These are phyloP conservation scores for Colletotrichum lentis DNA, from an alignment of 2,329 filamentous ascomycete genomes.

Conservation along the genomic window DNA sequence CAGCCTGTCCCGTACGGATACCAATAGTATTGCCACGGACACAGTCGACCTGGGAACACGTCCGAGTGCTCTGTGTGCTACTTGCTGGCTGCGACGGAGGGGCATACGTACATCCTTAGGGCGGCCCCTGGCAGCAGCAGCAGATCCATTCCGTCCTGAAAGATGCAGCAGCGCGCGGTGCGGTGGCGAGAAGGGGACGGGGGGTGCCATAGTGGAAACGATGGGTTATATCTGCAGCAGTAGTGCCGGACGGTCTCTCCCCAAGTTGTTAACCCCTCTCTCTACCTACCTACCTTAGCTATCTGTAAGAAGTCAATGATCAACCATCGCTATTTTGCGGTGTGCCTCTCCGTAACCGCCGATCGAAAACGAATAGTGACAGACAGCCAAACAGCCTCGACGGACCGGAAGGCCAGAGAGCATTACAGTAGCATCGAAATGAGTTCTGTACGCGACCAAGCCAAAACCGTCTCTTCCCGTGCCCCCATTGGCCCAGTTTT, in stretches of 20 bases:
- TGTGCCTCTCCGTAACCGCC: neutral
- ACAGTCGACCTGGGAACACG: conserved; percentile 1
- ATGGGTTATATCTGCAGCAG: conserved; percentile 15
- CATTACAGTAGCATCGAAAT: conserved; percentile 1
- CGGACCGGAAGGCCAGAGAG: neutral
- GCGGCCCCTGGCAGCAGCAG: neutral
- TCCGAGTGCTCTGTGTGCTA: conserved; percentile 10
- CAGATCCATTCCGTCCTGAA: conserved; percentile 5
- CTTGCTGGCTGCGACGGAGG: no score
- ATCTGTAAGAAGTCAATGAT: neutral
- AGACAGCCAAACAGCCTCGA: neutral
- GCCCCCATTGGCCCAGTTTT: conserved; percentile 29
- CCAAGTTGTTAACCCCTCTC: neutral
- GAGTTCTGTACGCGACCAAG: conserved; percentile 19
- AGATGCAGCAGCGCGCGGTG: neutral
- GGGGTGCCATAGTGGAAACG: neutral
- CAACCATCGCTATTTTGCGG: neutral
- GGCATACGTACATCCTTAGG: no score
- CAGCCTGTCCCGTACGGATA: no score
- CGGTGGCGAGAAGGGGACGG: conserved; percentile 6
- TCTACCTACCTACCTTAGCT: neutral
- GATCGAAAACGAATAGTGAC: neutral
- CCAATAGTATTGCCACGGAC: neutral
- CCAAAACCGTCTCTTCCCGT: conserved; percentile 8
- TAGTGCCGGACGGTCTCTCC: conserved; percentile 1